Evolutionary conservation across 2,329 filamentous ascomycete species (phyloP).

Genomic region (Ustulina deusta): DNA sequence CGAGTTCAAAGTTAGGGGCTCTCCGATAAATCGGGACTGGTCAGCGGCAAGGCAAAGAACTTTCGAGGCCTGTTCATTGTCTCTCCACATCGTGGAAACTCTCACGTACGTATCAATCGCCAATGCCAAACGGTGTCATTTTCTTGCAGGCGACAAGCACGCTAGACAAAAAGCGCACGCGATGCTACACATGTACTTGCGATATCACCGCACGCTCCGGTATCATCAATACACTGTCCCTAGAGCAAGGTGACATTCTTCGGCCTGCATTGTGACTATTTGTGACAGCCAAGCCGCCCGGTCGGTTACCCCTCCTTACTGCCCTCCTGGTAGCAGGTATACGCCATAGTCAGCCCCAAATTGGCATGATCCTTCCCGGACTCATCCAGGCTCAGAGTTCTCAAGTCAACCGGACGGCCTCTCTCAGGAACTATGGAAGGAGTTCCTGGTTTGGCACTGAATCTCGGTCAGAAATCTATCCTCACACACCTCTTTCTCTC

Average conservation of each 20-base stretch:
- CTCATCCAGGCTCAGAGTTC: constrained; percentile 15
- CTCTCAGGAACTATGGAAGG: constrained; percentile 7
- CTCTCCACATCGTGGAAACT: constrained; percentile 44
- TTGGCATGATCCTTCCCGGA: constrained; percentile 26
- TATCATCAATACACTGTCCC: constrained; percentile 15
- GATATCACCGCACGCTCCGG: neutral
- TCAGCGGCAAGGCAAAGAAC: constrained; percentile 17
- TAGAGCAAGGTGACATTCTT: constrained; percentile 28
- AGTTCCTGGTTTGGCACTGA: neutral
- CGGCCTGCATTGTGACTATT: constrained; percentile 35
- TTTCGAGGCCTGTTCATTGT: constrained; percentile 1
- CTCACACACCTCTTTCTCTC: neutral
- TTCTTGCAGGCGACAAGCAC: neutral
- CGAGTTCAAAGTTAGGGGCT: constrained; percentile 36
- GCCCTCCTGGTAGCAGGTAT: no score
- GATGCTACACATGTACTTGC: constrained; percentile 13
- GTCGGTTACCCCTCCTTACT: constrained; percentile 15
- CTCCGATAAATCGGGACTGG: neutral
- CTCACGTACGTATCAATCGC: constrained; percentile 33
- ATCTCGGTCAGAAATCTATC: neutral
- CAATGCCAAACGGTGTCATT: constrained; percentile 37
- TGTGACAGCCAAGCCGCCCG: constrained; percentile 31
- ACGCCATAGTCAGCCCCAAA: constrained; percentile 22
- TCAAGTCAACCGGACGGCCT: constrained; percentile 1
- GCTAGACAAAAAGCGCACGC: neutral